Evolutionary conservation across 306 rosid species (phyloP).

Genomic region (Biancaea sappan): DNA sequence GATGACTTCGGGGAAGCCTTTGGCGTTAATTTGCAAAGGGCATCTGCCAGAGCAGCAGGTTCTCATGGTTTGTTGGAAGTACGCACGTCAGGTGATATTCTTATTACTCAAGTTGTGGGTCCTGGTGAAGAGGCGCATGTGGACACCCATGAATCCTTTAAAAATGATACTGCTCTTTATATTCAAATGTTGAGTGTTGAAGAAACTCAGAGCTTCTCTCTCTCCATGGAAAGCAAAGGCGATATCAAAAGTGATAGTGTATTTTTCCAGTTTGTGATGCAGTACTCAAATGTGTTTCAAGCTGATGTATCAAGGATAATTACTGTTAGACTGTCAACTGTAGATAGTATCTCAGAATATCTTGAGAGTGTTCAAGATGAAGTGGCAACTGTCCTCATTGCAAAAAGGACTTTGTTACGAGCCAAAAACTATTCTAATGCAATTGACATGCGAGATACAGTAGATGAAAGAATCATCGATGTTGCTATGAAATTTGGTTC

Average conservation of each 20-base stretch:
- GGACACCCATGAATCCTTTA: slow-evolving; percentile 69
- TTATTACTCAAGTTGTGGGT: slow-evolving; percentile 70
- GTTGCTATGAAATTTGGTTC: slow-evolving; percentile 64
- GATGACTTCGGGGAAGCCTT: slow-evolving; percentile 99
- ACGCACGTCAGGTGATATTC: slow-evolving; percentile 69
- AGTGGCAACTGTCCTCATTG: slow-evolving; percentile 69
- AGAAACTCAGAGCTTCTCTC: slow-evolving; percentile 71
- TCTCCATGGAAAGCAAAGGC: slow-evolving; percentile 75
- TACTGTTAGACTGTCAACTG: slow-evolving; percentile 63
- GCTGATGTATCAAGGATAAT: slow-evolving; percentile 74
- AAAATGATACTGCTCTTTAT: slow-evolving; percentile 64
- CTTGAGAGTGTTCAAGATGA: slow-evolving; percentile 70
- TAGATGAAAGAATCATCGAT: slow-evolving; percentile 72
- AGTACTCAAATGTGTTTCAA: slow-evolving; percentile 62
- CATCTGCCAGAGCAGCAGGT: slow-evolving; percentile 88
- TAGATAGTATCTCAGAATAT: slow-evolving; percentile 63
- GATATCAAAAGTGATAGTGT: slow-evolving; percentile 64
- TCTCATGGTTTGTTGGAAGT: slow-evolving; percentile 70
- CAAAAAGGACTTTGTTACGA: slow-evolving; percentile 63
- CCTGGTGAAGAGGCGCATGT: slow-evolving; percentile 81
- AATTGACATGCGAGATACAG: slow-evolving; percentile 53
- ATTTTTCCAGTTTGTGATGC: slow-evolving; percentile 68
- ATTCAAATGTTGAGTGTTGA: slow-evolving; percentile 71
- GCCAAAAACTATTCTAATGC: slow-evolving; percentile 59
- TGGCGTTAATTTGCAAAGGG: slow-evolving; percentile 98